A percentile compares a stretch with the other conserved stretches of the same genome.
Conservation (phyloP, 192 early-diverging fungal species). For the Coemansia sp. region DNA sequence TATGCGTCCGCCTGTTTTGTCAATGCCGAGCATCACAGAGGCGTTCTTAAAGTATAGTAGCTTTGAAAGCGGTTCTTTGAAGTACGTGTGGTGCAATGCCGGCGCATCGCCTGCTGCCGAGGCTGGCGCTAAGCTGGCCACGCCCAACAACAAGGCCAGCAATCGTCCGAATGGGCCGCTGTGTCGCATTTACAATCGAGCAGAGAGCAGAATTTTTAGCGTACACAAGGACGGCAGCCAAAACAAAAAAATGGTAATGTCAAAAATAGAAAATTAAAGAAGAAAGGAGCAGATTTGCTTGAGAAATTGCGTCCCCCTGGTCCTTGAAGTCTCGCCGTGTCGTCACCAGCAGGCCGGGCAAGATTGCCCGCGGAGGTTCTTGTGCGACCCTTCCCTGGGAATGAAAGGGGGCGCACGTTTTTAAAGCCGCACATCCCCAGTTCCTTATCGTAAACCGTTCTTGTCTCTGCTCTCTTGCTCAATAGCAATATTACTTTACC, state of each 20-base stretch:
- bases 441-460: not conserved
- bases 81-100: slow-evolving; percentile 35
- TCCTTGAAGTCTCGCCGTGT: not conserved
- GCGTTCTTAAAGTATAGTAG: slow-evolving; percentile 52
- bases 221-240: not conserved
- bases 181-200: slow-evolving; percentile 2
- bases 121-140: not conserved
- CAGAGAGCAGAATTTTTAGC: not conserved
- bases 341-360: not conserved
- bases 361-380: not conserved
- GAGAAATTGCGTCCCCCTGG: not conserved
- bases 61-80: slow-evolving; percentile 40
- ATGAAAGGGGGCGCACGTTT: not conserved
- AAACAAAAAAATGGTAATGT: slow-evolving; percentile 4
- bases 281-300: not conserved
- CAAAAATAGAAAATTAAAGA: too few relatives aligned
- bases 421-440: not conserved
- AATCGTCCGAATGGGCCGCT: slow-evolving; percentile 9
- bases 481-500: not conserved
- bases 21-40: slow-evolving; percentile 57
- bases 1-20: slow-evolving; percentile 53
- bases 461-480: not conserved
- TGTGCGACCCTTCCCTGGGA: slow-evolving; percentile 1
- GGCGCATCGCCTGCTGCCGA: slow-evolving; percentile 21
- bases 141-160: slow-evolving; percentile 7